These are phyloP conservation scores for Candida sphagnicola DNA, from an alignment of 805 yeast species.

Conservation along the genomic window DNA sequence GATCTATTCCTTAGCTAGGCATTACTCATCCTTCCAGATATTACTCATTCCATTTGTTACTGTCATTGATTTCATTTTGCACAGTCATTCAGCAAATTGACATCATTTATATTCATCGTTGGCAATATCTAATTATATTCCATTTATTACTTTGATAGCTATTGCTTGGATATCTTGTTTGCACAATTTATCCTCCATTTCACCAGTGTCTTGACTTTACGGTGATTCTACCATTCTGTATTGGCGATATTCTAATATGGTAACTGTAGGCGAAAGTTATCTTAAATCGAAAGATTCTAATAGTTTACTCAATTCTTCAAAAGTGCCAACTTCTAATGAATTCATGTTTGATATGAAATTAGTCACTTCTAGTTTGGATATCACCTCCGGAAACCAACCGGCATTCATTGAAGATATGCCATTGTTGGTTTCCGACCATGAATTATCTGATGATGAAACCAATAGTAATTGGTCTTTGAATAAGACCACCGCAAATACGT, in stretches of 20 bases:
- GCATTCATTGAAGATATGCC: conserved; percentile 24
- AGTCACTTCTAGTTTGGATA: conserved; percentile 1
- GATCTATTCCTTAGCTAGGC: too few relatives aligned
- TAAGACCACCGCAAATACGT: neutral
- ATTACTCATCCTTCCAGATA: too few relatives aligned
- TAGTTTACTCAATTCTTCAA: neutral
- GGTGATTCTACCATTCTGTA: too few relatives aligned
- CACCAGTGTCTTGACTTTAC: neutral
- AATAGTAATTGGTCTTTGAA: conserved; percentile 5
- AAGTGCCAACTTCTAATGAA: neutral
- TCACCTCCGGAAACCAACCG: conserved; percentile 2
- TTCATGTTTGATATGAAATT: conserved; percentile 1
- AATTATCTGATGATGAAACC: conserved; percentile 25
- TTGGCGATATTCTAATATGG: neutral
- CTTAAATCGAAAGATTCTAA: neutral
- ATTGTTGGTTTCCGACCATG: conserved; percentile 29
- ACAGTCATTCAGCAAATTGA: too few relatives aligned
- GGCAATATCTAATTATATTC: too few relatives aligned
- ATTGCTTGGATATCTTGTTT: too few relatives aligned
- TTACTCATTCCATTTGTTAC: too few relatives aligned
- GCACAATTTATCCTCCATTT: too few relatives aligned
- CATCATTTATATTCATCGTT: too few relatives aligned
- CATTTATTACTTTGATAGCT: too few relatives aligned
- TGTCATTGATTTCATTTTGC: too few relatives aligned
- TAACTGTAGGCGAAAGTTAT: neutral